These are phyloP conservation scores for Podaxis rugospora DNA, from an alignment of 768 basidiomycete species.

Conservation along the genomic window DNA sequence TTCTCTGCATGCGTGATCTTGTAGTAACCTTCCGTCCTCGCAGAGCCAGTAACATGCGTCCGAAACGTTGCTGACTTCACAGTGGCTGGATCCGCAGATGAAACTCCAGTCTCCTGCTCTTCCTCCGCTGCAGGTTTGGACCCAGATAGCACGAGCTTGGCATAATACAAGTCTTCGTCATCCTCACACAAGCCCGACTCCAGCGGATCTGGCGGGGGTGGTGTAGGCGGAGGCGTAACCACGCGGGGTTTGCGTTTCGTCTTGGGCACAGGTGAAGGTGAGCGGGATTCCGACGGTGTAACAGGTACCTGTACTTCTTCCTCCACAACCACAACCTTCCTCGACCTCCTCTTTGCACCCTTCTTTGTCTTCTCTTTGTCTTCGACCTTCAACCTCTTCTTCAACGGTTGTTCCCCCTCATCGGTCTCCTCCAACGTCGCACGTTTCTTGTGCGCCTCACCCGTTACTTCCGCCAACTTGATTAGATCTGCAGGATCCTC, in stretches of 20 bases:
- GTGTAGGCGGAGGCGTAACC: conserved; percentile 37
- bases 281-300: conserved; percentile 40
- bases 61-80: conserved; percentile 52
- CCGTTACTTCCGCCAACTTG: conserved; percentile 23
- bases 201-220: conserved; percentile 51
- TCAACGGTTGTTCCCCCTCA: conserved; percentile 31
- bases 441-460: conserved; percentile 37
- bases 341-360: conserved; percentile 32
- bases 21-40: conserved; percentile 93
- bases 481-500: conserved; percentile 36
- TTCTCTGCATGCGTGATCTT: conserved; percentile 92
- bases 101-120: conserved; percentile 6
- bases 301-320: conserved; percentile 30
- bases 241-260: conserved; percentile 29
- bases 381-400: conserved; percentile 40
- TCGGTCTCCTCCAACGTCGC: conserved; percentile 35
- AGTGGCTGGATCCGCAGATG: conserved; percentile 3
- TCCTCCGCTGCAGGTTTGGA: conserved; percentile 21
- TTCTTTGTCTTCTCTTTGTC: conserved; percentile 29
- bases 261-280: conserved; percentile 37
- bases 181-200: conserved; percentile 65
- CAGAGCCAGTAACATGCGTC: conserved; percentile 79
- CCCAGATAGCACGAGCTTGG: conserved; percentile 54
- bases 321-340: conserved; percentile 11
- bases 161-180: conserved; percentile 87